These are phyloP conservation scores for Scenedesmus sp. DNA, from an alignment of 163 green algal genomes.

Conservation along the genomic window DNA sequence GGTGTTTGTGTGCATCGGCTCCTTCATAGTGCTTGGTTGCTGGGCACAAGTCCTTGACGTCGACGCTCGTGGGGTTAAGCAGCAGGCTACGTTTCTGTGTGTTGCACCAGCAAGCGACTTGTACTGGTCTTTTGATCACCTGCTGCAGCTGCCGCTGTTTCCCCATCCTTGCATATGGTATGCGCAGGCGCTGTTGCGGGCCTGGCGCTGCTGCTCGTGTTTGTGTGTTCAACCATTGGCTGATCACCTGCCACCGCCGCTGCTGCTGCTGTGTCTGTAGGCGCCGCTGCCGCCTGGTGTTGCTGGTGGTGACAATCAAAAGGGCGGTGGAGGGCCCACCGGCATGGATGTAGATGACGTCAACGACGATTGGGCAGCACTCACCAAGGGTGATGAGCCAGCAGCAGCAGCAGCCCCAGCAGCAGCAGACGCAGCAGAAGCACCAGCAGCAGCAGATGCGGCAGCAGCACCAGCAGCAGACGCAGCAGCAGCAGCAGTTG, in stretches of 20 bases:
- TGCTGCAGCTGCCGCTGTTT: too few relatives aligned
- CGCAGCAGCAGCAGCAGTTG: not conserved
- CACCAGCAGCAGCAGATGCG: not conserved
- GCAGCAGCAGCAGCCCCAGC: not conserved
- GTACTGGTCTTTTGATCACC: too few relatives aligned
- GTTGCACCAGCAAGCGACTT: not conserved
- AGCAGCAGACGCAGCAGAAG: not conserved
- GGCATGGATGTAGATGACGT: constrained; percentile 36
- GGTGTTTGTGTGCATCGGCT: not conserved
- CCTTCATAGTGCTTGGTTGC: too few relatives aligned
- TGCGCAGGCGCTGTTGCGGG: not conserved
- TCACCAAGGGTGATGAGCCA: not conserved
- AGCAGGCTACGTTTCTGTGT: too few relatives aligned
- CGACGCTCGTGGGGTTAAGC: too few relatives aligned
- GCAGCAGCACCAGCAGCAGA: not conserved
- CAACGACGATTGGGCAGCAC: constrained; percentile 29
- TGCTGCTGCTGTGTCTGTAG: not conserved
- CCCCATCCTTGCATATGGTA: too few relatives aligned
- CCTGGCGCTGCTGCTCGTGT: not conserved
- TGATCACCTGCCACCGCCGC: not conserved
- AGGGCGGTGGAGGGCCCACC: not conserved
- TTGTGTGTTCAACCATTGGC: too few relatives aligned
- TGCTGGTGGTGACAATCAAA: constrained; percentile 10
- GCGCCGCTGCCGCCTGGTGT: not conserved
- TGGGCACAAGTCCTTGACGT: too few relatives aligned